Conservation (phyloP, 2,329 filamentous ascomycete species). For the Neofusicoccum cordaticola region DNA sequence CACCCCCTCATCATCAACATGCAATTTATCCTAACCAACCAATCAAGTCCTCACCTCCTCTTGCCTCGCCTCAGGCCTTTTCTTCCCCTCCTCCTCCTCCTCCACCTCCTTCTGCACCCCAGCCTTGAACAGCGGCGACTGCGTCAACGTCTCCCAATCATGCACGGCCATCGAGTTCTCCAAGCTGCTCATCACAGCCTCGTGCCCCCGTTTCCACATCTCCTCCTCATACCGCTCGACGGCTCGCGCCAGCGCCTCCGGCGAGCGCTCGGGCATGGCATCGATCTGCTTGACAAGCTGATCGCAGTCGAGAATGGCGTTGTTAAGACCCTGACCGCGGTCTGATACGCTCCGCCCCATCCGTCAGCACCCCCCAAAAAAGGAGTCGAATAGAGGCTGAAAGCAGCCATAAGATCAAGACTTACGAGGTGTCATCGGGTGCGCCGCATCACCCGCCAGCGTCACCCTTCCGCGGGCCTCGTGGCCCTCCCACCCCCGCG, state of each 20-base stretch:
- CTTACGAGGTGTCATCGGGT: conserved; percentile 40
- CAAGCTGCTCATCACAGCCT: conserved; percentile 32
- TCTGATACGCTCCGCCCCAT: conserved; percentile 21
- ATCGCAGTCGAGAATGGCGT: conserved; percentile 44
- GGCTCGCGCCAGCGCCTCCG: conserved; percentile 18
- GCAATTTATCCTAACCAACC: no score
- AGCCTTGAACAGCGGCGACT: conserved; percentile 33
- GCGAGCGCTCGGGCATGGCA: background rate
- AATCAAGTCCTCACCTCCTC: background rate
- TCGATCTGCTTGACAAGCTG: conserved; percentile 34
- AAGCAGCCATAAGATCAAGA: background rate
- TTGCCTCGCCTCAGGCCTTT: background rate
- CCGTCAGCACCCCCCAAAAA: background rate
- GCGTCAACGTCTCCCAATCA: conserved; percentile 36
- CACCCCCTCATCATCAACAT: no score
- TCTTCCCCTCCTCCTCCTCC: background rate
- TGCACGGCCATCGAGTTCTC: conserved; percentile 36
- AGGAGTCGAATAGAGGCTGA: no score
- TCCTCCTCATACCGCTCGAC: conserved; percentile 35
- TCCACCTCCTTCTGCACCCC: conserved; percentile 24
- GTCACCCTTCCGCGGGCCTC: conserved; percentile 30
- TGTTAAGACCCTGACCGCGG: conserved; percentile 51
- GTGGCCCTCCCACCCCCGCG: conserved; percentile 35
- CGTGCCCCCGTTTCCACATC: conserved; percentile 39
- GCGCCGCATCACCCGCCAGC: conserved; percentile 40